Conservation (phyloP, 148 eudicot genomes). For the Diospyros lotus region DNA sequence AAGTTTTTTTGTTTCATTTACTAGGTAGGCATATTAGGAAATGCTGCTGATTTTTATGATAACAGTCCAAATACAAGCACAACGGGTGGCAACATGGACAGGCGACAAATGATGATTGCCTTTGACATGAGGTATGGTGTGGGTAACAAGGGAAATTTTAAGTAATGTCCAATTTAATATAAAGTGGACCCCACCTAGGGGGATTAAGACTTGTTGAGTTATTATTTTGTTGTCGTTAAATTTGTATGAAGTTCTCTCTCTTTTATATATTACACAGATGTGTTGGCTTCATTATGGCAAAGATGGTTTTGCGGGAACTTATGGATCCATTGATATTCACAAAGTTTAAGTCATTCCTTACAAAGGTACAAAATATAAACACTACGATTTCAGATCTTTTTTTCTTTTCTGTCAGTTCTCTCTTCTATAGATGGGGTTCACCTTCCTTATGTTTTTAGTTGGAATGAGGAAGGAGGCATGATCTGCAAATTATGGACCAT, state of each 20-base stretch:
- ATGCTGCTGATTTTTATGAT: slow-evolving; percentile 85
- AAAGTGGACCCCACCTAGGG: too few relatives aligned
- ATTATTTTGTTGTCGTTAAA: not conserved
- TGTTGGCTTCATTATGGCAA: slow-evolving; percentile 96
- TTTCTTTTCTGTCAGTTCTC: not conserved
- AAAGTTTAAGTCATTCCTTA: slow-evolving; percentile 84
- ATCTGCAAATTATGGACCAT: too few relatives aligned
- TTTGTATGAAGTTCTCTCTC: slow-evolving; percentile 1
- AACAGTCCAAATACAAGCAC: slow-evolving; percentile 34
- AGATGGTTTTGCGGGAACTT: slow-evolving; percentile 91
- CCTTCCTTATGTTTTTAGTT: not conserved
- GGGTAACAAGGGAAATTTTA: not conserved
- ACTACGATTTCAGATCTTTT: not conserved
- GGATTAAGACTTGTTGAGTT: too few relatives aligned
- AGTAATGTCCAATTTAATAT: not conserved
- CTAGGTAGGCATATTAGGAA: slow-evolving; percentile 94
- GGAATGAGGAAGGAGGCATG: not conserved
- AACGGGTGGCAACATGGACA: slow-evolving; percentile 33
- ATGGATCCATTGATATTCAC: slow-evolving; percentile 73
- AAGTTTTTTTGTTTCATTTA: slow-evolving; percentile 14
- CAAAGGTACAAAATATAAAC: slow-evolving; percentile 41
- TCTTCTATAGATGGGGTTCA: not conserved
- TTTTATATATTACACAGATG: slow-evolving; percentile 43
- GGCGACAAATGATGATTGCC: slow-evolving; percentile 97
- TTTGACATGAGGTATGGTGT: slow-evolving; percentile 87